These are phyloP conservation scores for Echria macrotheca DNA, from an alignment of 495 filamentous ascomycete species.

Conservation along the genomic window DNA sequence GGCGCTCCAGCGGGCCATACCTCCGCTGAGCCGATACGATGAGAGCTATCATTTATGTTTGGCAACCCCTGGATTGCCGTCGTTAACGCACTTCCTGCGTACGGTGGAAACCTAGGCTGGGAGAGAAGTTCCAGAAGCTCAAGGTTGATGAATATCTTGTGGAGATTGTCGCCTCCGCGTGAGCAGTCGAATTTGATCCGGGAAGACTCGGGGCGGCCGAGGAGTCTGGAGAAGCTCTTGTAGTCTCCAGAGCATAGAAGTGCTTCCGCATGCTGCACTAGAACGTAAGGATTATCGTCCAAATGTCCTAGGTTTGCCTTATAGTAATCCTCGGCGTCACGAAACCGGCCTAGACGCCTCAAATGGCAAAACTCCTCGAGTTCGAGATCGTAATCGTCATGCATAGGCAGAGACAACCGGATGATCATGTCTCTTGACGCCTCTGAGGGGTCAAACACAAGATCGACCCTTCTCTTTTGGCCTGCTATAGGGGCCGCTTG, in stretches of 20 bases:
- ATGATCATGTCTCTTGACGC: slow-evolving; percentile 14
- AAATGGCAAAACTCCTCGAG: slow-evolving; percentile 21
- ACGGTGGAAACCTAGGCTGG: neutral
- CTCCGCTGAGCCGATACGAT: slow-evolving; percentile 15
- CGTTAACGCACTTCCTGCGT: neutral
- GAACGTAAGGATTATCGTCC: slow-evolving; percentile 10
- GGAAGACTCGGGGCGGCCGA: neutral
- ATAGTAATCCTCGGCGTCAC: slow-evolving; percentile 17
- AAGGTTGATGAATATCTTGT: slow-evolving; percentile 11
- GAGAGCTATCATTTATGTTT: neutral
- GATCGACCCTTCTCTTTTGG: slow-evolving; percentile 6
- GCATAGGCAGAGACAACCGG: slow-evolving; percentile 11
- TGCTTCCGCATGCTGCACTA: slow-evolving; percentile 19
- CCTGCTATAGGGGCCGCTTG: too few species aligned
- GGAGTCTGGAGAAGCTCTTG: slow-evolving; percentile 3
- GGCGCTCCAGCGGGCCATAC: too few species aligned
- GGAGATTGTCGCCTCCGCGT: neutral
- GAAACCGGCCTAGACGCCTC: slow-evolving; percentile 18
- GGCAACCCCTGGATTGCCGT: neutral
- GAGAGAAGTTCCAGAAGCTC: slow-evolving; percentile 10
- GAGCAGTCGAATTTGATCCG: neutral
- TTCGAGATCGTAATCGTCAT: slow-evolving; percentile 16
- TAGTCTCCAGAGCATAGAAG: slow-evolving; percentile 17
- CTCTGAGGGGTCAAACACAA: slow-evolving; percentile 16
- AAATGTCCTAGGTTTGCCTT: slow-evolving; percentile 3